Percentiles rank a stretch among this genome's conserved stretches.
These are phyloP conservation scores for Monascus ruber DNA, from an alignment of 2,329 filamentous ascomycete species.

Conservation along the genomic window DNA sequence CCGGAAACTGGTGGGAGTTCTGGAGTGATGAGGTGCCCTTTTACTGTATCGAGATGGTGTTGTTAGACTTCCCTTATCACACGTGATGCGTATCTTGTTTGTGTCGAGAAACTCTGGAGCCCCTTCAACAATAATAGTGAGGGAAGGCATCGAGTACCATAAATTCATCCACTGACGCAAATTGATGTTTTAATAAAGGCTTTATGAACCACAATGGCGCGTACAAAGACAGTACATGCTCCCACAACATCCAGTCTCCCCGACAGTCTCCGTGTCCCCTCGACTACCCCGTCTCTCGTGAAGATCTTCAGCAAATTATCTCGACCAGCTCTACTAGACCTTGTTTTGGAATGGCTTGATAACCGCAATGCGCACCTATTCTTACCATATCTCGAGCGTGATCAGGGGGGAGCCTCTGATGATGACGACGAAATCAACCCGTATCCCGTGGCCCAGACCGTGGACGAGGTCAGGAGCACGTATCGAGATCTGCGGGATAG, in stretches of 20 bases:
- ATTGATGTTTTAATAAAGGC: too few species aligned
- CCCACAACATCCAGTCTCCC: slow-evolving; percentile 62
- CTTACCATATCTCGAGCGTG: slow-evolving; percentile 45
- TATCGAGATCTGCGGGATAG: slow-evolving; percentile 50
- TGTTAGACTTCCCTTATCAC: too few species aligned
- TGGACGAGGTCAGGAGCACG: slow-evolving; percentile 54
- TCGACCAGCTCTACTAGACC: slow-evolving; percentile 57
- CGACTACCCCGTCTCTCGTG: slow-evolving; percentile 51
- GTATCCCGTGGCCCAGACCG: slow-evolving; percentile 55
- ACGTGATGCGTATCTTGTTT: too few species aligned
- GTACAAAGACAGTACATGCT: slow-evolving; percentile 32
- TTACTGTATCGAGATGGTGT: too few species aligned
- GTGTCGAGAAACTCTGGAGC: too few species aligned
- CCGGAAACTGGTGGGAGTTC: too few species aligned
- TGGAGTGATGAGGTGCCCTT: too few species aligned
- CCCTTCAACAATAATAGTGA: too few species aligned
- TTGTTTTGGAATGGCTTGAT: slow-evolving; percentile 68
- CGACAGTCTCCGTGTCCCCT: slow-evolving; percentile 57
- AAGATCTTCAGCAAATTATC: slow-evolving; percentile 61
- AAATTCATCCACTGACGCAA: too few species aligned
- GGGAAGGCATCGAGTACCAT: too few species aligned
- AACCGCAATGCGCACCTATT: slow-evolving; percentile 51
- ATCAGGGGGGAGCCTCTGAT: slow-evolving; percentile 35
- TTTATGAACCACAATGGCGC: slow-evolving; percentile 16
- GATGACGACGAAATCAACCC: slow-evolving; percentile 53